A percentile compares a stretch with the other conserved stretches of the same genome.
phyloP scores from a whole-genome alignment of 1,284 basidiomycete genomes.

The Puccinia hordei region DNA sequence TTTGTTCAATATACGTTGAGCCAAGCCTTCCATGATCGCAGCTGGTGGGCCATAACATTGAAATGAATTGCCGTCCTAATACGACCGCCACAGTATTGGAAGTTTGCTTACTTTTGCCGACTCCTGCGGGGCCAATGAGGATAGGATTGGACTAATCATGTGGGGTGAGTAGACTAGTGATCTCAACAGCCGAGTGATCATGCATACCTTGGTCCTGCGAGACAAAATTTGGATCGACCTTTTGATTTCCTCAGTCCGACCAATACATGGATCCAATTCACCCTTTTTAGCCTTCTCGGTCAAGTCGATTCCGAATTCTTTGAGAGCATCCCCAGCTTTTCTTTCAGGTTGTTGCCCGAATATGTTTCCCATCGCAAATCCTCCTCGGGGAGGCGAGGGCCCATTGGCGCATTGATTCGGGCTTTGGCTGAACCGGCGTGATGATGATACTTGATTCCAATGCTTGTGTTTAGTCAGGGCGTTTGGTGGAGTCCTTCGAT shows the following conservation, averaged over 20 bases:
- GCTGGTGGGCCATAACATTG: conserved; percentile 57
- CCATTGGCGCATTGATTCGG: not conserved
- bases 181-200: not conserved
- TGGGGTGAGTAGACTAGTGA: not conserved
- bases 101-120: conserved; percentile 53
- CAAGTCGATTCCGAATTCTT: conserved; percentile 72
- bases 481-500: not conserved
- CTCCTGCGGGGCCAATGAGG: conserved; percentile 61
- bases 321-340: conserved; percentile 54
- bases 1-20: conserved; percentile 80
- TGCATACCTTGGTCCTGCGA: conserved; percentile 53
- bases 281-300: conserved; percentile 79
- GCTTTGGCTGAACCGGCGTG: conserved; percentile 9
- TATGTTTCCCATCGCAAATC: conserved; percentile 57
- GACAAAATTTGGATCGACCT: conserved; percentile 75
- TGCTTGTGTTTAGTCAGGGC: not conserved
- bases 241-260: conserved; percentile 73
- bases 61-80: conserved; percentile 66
- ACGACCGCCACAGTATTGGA: conserved; percentile 63
- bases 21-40: conserved; percentile 86
- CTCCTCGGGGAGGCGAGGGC: conserved; percentile 49
- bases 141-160: conserved; percentile 80
- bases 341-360: conserved; percentile 54
- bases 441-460: not conserved
- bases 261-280: conserved; percentile 86